Percentiles rank a stretch among this genome's conserved stretches.
Evolutionary conservation across 2,329 filamentous ascomycete genomes (phyloP).

Genomic region (Fusarium verrucosum): DNA sequence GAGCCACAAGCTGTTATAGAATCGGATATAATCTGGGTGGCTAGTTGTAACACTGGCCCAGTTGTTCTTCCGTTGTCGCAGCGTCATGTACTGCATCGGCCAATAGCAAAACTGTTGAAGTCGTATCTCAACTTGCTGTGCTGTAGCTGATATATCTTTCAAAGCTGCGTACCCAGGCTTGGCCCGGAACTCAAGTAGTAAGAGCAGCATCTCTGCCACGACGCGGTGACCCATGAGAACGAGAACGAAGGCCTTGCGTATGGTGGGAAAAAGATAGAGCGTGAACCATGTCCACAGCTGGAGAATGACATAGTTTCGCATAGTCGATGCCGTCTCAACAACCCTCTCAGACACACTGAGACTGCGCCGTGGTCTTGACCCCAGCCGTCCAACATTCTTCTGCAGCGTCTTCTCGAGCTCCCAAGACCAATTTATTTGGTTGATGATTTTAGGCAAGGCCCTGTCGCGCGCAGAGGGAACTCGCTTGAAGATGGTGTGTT

Average conservation of each 20-base stretch:
- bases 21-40: conserved; percentile 97
- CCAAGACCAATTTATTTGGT: conserved; percentile 95
- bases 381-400: conserved; percentile 87
- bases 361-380: conserved; percentile 80
- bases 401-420: conserved; percentile 88
- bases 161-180: conserved; percentile 82
- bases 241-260: conserved; percentile 78
- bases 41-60: conserved; percentile 96
- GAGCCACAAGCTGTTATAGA: conserved; percentile 98
- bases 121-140: conserved; percentile 96
- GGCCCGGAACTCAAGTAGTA: conserved; percentile 84
- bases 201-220: conserved; percentile 80
- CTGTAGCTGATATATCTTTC: conserved; percentile 95
- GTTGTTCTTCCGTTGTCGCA: conserved; percentile 87
- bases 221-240: conserved; percentile 82
- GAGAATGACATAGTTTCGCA: conserved; percentile 78
- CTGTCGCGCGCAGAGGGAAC: conserved; percentile 82
- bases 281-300: conserved; percentile 76
- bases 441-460: conserved; percentile 81
- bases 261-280: conserved; percentile 79
- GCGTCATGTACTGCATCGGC: conserved; percentile 94
- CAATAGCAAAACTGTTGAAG: conserved; percentile 99
- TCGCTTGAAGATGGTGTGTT: conserved; percentile 85
- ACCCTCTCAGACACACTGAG: conserved; percentile 94
- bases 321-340: conserved; percentile 88